These are phyloP conservation scores for Cladosporium sp. DNA, from an alignment of 2,329 filamentous ascomycete genomes.

Conservation along the genomic window DNA sequence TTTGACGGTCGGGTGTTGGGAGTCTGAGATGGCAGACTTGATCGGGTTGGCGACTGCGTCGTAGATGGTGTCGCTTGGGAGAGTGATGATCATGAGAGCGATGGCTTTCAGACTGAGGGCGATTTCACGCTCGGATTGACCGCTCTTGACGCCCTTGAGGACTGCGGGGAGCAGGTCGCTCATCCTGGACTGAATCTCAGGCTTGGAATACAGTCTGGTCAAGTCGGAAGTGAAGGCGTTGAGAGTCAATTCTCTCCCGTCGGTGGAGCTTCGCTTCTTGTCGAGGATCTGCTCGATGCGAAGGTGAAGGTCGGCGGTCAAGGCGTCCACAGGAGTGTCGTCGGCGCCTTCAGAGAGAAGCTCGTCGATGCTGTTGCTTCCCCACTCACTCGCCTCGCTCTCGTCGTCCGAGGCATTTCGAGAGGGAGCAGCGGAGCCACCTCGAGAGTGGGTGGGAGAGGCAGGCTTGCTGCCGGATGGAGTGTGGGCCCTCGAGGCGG, in stretches of 20 bases:
- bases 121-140: slow-evolving; percentile 65
- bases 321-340: slow-evolving; percentile 47
- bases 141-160: slow-evolving; percentile 65
- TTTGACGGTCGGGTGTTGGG: slow-evolving; percentile 61
- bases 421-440: slow-evolving; percentile 57
- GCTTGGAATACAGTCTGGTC: slow-evolving; percentile 63
- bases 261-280: slow-evolving; percentile 72
- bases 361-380: slow-evolving; percentile 65
- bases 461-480: slow-evolving; percentile 55
- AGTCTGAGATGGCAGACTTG: slow-evolving; percentile 62
- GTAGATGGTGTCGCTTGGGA: slow-evolving; percentile 62
- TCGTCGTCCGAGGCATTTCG: slow-evolving; percentile 62
- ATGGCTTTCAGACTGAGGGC: slow-evolving; percentile 68
- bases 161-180: slow-evolving; percentile 62
- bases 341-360: slow-evolving; percentile 52
- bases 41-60: slow-evolving; percentile 56
- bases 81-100: slow-evolving; percentile 65
- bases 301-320: slow-evolving; percentile 60
- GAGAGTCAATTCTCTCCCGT: slow-evolving; percentile 64
- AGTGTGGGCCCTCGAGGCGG: slow-evolving; percentile 53
- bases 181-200: slow-evolving; percentile 56
- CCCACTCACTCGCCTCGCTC: slow-evolving; percentile 55
- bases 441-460: slow-evolving; percentile 56
- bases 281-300: slow-evolving; percentile 69
- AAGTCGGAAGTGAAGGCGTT: slow-evolving; percentile 60